phyloP scores from a whole-genome alignment of 371 early-diverging fungal species.

The Lichtheimia ornata region DNA sequence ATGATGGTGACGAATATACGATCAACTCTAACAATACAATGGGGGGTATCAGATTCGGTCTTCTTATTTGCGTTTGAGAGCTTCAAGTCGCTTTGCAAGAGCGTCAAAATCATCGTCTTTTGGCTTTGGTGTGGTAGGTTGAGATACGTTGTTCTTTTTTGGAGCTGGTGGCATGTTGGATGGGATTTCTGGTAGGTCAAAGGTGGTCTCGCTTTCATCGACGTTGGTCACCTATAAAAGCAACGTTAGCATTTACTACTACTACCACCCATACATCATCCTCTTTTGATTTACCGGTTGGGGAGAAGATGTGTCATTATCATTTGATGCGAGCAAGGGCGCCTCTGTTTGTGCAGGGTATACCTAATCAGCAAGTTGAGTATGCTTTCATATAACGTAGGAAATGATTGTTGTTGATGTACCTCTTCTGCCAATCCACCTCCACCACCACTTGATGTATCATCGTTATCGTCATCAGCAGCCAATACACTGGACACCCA shows the following conservation, averaged over 20 bases:
- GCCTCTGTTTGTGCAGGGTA: too few species aligned
- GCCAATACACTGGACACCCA: conserved; percentile 64
- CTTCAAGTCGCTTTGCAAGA: conserved; percentile 71
- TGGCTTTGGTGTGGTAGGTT: conserved; percentile 13
- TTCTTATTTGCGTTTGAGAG: conserved; percentile 60
- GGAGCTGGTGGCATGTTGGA: conserved; percentile 27
- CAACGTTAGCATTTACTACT: too few species aligned
- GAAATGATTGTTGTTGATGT: neutral
- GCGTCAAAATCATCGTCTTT: conserved; percentile 69
- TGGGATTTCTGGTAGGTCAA: conserved; percentile 43
- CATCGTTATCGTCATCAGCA: conserved; percentile 30
- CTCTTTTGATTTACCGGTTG: too few species aligned
- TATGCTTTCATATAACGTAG: too few species aligned
- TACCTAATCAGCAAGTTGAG: too few species aligned
- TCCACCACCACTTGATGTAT: conserved; percentile 17
- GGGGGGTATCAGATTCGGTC: too few species aligned
- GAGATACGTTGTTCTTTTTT: conserved; percentile 13
- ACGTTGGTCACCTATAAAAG: too few species aligned
- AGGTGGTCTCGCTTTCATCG: neutral
- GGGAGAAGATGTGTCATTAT: too few species aligned
- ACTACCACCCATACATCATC: too few species aligned
- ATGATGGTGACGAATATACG: too few species aligned
- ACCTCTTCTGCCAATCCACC: conserved; percentile 20
- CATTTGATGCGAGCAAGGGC: too few species aligned
- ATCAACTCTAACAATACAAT: too few species aligned